These are phyloP conservation scores for Elongisporangium anandrum DNA, from an alignment of 352 stramenopile species.

Conservation along the genomic window DNA sequence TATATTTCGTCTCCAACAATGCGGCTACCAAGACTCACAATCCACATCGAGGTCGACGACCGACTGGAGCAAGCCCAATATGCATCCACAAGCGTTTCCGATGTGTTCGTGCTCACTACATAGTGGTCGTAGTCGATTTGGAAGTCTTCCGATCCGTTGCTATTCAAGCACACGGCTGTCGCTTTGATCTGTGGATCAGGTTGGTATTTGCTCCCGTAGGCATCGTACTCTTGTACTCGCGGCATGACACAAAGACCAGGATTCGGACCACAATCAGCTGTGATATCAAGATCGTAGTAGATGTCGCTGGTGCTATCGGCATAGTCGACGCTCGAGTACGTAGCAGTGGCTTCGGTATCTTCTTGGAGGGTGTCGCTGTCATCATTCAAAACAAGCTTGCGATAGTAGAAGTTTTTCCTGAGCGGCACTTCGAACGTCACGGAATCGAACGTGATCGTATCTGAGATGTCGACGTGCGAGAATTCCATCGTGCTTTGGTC, in stretches of 20 bases:
- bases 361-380: slow-evolving; percentile 5
- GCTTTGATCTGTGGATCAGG: slow-evolving; percentile 31
- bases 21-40: slow-evolving; percentile 37
- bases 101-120: background rate
- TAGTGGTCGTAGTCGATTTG: slow-evolving; percentile 23
- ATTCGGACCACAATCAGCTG: slow-evolving; percentile 16
- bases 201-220: slow-evolving; percentile 12
- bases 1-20: slow-evolving; percentile 33
- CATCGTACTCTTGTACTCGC: slow-evolving; percentile 8
- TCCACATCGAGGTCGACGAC: slow-evolving; percentile 36
- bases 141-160: slow-evolving; percentile 20
- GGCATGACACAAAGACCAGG: slow-evolving; percentile 18
- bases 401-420: slow-evolving; percentile 9
- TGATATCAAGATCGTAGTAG: slow-evolving; percentile 10
- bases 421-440: slow-evolving; percentile 40
- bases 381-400: slow-evolving; percentile 7
- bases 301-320: slow-evolving; percentile 1
- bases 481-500: background rate
- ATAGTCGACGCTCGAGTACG: slow-evolving; percentile 9
- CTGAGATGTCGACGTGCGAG: background rate
- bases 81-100: background rate
- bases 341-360: slow-evolving; percentile 1
- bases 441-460: slow-evolving; percentile 28
- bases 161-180: slow-evolving; percentile 27
- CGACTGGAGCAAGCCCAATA: slow-evolving; percentile 15